Evolutionary conservation across 2,329 filamentous ascomycete species (phyloP).

Genomic region (Pseudogymnoascus sp.): DNA sequence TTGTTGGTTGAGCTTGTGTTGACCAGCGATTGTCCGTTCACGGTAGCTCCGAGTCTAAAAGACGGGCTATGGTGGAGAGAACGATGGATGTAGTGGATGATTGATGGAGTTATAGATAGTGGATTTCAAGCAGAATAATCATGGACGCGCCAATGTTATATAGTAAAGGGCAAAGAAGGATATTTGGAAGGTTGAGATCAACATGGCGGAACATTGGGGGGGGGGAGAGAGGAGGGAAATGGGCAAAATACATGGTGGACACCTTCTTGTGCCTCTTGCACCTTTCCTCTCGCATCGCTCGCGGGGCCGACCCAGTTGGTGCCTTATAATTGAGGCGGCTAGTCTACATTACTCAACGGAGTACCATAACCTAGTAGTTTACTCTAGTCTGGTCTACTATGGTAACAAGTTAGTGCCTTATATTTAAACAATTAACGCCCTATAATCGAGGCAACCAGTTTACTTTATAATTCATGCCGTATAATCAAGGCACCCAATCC

Average conservation of each 20-base stretch:
- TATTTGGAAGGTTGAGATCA: constrained; percentile 3
- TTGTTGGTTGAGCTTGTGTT: constrained; percentile 7
- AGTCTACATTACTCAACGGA: neutral
- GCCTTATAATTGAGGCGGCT: neutral
- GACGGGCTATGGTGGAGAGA: neutral
- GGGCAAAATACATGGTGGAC: constrained; percentile 5
- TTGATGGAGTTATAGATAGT: neutral
- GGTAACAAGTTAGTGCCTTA: neutral
- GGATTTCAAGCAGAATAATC: neutral
- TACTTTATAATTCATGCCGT: neutral
- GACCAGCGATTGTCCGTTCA: constrained; percentile 3
- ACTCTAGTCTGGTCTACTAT: neutral
- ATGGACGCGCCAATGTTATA: constrained; percentile 4
- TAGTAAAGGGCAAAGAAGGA: neutral
- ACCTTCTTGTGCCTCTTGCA: constrained; percentile 3
- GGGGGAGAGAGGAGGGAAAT: neutral
- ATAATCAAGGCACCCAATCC: neutral
- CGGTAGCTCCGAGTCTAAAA: constrained; percentile 5
- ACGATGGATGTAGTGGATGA: neutral
- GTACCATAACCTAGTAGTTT: neutral
- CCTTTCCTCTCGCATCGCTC: neutral
- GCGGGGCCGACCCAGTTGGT: neutral
- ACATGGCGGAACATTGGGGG: constrained; percentile 1
- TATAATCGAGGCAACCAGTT: neutral
- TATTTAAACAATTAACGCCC: neutral